Evolutionary conservation across 129 eudicot species (phyloP), one percentile per base, ranked within the genome.

Genomic region (Flaveria trinervia): DNA sequence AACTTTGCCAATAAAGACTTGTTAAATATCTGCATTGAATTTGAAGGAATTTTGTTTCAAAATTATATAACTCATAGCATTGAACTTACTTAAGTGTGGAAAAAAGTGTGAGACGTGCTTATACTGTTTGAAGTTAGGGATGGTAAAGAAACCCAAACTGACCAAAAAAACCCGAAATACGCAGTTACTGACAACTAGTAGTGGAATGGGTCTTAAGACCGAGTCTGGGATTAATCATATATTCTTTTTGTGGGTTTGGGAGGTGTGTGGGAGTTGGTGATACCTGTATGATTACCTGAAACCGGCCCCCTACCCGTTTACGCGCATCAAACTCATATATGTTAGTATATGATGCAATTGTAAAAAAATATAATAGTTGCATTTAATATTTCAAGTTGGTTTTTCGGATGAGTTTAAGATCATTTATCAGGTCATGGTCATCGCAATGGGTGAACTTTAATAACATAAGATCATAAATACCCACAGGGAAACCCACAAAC

Each of bases 1-100:
- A 93, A 93, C 83, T 93, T 93, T 22, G 92, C 98, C 81, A 90
- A 84, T 62, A 93, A 88, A 52, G 98, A 88, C 87, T 93, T 93
- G 83, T 89, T 91, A 83, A 93, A 93, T 22, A 93, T 84, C 98
- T 93, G 97, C 87, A 87, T 18, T 9, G 56, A 41, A 45, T 55
- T 76, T 28, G 26, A 3, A 68, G 1, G 26, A 79, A 25, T 46
- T 7, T 16, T 20, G 20, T 56, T 70, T 20, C 41, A 36, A 36
- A 57, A 62, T 7, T 33, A 49, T n/a, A 9, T n/a, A 28, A 30
- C 50, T 50, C 41, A 55, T 23, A 23, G 9, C 52, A 50, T 49
- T 33, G 65, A 28, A 26, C 30, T 36, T 17, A 36, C 67, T 41
- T 51, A 44, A 14, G 50, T 17, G 18, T 26, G 5, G 18, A 62